Percentiles rank a stretch among this genome's conserved stretches.
Evolutionary conservation across 2,329 filamentous ascomycete species (phyloP).

Genomic region (Phaeoacremonium minimum): DNA sequence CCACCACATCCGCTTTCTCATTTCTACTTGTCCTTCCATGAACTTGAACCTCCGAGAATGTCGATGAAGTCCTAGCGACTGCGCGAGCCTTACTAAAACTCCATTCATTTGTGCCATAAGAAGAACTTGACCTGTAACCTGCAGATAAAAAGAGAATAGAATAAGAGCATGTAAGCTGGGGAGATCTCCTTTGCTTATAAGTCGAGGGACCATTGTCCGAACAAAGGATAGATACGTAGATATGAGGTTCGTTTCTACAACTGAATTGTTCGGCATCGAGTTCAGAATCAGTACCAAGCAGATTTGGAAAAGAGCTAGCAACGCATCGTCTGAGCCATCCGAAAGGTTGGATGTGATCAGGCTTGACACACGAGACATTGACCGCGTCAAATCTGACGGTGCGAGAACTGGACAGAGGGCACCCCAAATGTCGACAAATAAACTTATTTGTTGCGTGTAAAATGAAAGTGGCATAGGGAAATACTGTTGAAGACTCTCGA

Average conservation of each 20-base stretch:
- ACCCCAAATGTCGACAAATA: background rate
- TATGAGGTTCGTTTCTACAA: background rate
- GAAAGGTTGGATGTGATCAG: too few species aligned
- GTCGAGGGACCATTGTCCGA: background rate
- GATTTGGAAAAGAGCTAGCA: too few species aligned
- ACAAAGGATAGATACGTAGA: background rate
- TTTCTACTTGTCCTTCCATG: background rate
- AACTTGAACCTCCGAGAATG: conserved; percentile 4
- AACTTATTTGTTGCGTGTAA: background rate
- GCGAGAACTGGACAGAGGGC: conserved; percentile 1
- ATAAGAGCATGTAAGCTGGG: conserved; percentile 2
- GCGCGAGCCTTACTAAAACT: conserved; percentile 2
- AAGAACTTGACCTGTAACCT: conserved; percentile 1
- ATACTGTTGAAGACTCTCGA: background rate
- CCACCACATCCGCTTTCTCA: conserved; percentile 4
- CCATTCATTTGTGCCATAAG: conserved; percentile 4
- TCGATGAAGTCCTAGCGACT: conserved; percentile 4
- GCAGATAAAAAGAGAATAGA: conserved; percentile 1
- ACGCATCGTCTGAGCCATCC: too few species aligned
- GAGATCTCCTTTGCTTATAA: background rate
- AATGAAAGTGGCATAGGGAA: background rate
- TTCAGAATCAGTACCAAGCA: too few species aligned
- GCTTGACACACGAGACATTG: too few species aligned
- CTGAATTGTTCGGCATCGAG: too few species aligned
- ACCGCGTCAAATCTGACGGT: background rate